Base-by-base conservation (phyloP, 2,329 filamentous ascomycete species). In the Lasiodiplodia citricola region DNA sequence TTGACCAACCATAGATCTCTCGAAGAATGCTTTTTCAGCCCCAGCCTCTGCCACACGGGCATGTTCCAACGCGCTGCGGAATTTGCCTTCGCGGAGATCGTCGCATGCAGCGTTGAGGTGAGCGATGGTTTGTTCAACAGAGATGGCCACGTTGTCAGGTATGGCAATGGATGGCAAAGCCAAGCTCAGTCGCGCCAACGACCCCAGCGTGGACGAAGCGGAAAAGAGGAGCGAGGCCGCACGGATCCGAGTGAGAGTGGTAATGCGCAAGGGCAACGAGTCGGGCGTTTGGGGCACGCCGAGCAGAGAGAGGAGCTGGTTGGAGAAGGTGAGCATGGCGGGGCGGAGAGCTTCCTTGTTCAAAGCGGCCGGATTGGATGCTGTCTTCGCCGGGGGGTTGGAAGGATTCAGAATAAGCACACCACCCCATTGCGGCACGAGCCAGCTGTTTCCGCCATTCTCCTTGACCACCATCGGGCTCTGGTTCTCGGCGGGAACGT, bases 1-100 rank as follows among this genome's bases (percentile, higher is more conserved):
- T 82, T 98, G 96, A 0, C 94, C 96, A 14, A 99, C 96, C 96
- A 99, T 99, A 76, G 92, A 97, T 81, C 97, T 97, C 81, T 99
- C 96, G 74, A 99, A 99, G 80, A 99, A 99, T 0, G 95, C 95
- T 70, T 91, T 90, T 79, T 99, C 96, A 0, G 94, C 95, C 77
- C 96, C 93, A 2, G 88, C 87, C 80, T 97, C 94, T 6, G 96
- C 96, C 57, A 93, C 88, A 11, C 92, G 88, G 0, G 95, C 95
- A 77, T 95, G 90, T 71, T 90, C 87, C 50, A 99, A 83, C 0
- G 94, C 94, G 7, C 80, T 80, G 35, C 90, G 86, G 73, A 89
- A 91, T 3, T 82, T 82, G 2, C 88, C 88, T 31, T 86, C 82
- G 31, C 83, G 84, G 2, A 98, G 84, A 66, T 88, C 88, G 28